These are phyloP conservation scores for Komagataella pastoris DNA, from an alignment of 805 yeast genomes.

Conservation along the genomic window DNA sequence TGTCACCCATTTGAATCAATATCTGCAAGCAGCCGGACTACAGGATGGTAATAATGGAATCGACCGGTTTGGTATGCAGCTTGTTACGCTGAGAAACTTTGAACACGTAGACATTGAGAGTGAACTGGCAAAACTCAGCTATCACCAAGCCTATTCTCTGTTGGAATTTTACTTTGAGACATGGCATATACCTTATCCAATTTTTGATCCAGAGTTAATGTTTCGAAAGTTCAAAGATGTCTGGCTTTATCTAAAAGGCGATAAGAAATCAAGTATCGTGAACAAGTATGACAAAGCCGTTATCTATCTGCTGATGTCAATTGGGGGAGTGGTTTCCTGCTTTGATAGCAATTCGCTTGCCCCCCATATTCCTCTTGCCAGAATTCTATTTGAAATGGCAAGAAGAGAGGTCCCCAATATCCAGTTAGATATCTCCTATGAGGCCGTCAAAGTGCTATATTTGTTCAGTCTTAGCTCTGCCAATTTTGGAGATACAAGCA, in stretches of 20 bases:
- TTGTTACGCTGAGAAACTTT: constrained; percentile 7
- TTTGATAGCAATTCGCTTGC: constrained; percentile 8
- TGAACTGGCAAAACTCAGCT: not conserved
- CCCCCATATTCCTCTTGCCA: constrained; percentile 4
- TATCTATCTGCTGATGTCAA: constrained; percentile 9
- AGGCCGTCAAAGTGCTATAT: constrained; percentile 9
- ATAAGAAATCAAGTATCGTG: not conserved
- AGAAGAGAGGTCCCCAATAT: constrained; percentile 9
- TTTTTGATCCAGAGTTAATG: constrained; percentile 9
- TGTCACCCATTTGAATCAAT: constrained; percentile 12
- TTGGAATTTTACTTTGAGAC: constrained; percentile 11
- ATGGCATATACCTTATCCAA: constrained; percentile 10
- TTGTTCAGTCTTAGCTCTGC: constrained; percentile 10
- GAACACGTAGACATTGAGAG: constrained; percentile 5
- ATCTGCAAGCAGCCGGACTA: constrained; percentile 4
- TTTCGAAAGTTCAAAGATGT: constrained; percentile 6
- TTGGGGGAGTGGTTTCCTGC: constrained; percentile 9
- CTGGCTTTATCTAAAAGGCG: constrained; percentile 4
- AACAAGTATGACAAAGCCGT: constrained; percentile 5
- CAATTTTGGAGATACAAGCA: constrained; percentile 12
- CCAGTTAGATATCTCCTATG: constrained; percentile 8
- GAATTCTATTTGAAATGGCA: constrained; percentile 9
- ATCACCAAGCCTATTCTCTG: constrained; percentile 3
- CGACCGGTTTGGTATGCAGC: constrained; percentile 10
- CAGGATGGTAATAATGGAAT: constrained; percentile 8